Base-by-base conservation (phyloP, 2,329 filamentous ascomycete species). In the Aureobasidium sp. region DNA sequence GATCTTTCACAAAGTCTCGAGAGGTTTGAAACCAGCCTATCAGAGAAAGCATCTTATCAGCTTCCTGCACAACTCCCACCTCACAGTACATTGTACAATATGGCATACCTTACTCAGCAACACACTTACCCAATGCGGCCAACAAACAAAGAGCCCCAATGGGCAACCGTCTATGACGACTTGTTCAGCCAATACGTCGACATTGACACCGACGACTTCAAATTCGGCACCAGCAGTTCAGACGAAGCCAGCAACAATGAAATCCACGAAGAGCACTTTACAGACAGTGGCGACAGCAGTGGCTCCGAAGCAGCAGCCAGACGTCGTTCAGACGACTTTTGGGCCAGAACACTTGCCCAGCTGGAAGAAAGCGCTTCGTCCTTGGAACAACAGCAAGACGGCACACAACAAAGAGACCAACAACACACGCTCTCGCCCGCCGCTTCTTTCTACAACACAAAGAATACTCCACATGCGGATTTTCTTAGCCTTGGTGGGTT, bases 121-220 rank as follows among this genome's bases (percentile, higher is more conserved):
- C 34, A 58, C 42, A 57, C 51, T 55, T 64, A 59, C 62, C 62
- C 58, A 57, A 64, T 65, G 45, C 64, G 64, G 52, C 25, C 78
- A 66, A 73, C 74, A 71, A 76, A 81, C 75, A 83, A 81, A 79
- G 77, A 77, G 64, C 73, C 75, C 68, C 79, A 80, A 62, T 80
- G 80, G 76, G 78, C 81, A 68, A 82, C 85, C 70, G 78, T 83
- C 64, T 80, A 80, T 74, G 81, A 82, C 74, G 81, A 83, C 72
- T 77, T 87, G 73, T 86, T 87, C 77, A 83, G 85, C 69, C 80
- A 85, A 72, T 86, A 84, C 71, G 78, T 86, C 72, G 81, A 84
- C 71, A 78, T 86, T 72, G 81, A 84, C 67, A 80, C 82, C 73
- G 69, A 71, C 44, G 83, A 84, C 61, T 78, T 80, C 67, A 77